Base-by-base conservation (phyloP, 1,284 basidiomycete genomes). In the Volvariella surrecta region DNA sequence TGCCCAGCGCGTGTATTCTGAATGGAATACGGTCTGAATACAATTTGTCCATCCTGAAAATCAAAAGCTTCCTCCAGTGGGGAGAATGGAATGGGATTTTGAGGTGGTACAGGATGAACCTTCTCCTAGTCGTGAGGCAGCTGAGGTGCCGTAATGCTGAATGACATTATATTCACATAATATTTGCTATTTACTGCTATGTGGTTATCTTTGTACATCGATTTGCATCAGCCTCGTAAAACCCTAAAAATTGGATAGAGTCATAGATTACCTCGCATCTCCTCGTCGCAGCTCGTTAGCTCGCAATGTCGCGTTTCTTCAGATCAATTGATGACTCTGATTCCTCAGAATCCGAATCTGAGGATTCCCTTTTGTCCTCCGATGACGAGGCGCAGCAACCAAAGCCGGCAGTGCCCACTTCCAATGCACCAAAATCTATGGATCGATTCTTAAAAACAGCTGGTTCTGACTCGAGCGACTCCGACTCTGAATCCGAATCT, bases 271-370 rank as follows among this genome's bases (percentile, higher is more conserved):
- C 28, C 21, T 45, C 37, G 39, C 42, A 21, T 19, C 44, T 37
- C 21, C n/a, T 41, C 42, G 48, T 52, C 32, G 24, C 24, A 11
- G 24, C 50, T 42, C 40, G 51, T 37, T 48, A 37, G 39, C 53
- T 47, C 53, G 64, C 42, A 47, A 88, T 91, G 88, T 91, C 89
- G 48, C 79, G 89, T 59, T 92, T 92, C 70, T 90, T 90, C 71
- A 82, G 84, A 67, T 75, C 81, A 67, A 85, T 76, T 45, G 83
- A 74, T 60, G 87, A 90, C 61, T 85, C 83, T 46, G 85, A 89
- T 59, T 82, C 79, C 35, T 84, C 88, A 44, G 74, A 79, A 42
- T 81, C 83, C 52, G 76, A 79, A 48, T 88, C 84, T 39, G 82
- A 88, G 50, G 87, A 90, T 64, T 88, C 88, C 68, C 74, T 84